phyloP scores from a whole-genome alignment of 305 asterid genomes.

The Ajuga reptans region DNA sequence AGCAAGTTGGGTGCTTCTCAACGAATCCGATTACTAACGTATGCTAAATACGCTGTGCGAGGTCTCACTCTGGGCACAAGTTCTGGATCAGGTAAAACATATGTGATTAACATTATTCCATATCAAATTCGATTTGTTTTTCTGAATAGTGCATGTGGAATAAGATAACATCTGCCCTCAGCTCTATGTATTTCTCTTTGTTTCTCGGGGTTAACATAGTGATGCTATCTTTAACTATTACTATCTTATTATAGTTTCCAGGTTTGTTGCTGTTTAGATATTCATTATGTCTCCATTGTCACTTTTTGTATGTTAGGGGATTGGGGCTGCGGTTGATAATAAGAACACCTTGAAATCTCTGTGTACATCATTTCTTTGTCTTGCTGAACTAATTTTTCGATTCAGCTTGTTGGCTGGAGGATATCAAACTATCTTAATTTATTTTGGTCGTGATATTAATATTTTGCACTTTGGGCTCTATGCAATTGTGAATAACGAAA shows the following conservation, averaged over 20 bases:
- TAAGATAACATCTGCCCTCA: neutral
- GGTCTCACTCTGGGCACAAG: slow-evolving; percentile 42
- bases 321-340: neutral
- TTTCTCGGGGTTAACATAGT: neutral
- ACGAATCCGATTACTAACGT: slow-evolving; percentile 52
- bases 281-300: neutral
- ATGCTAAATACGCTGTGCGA: slow-evolving; percentile 65
- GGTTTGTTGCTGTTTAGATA: neutral
- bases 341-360: neutral
- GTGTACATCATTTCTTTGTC: neutral
- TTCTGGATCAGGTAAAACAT: slow-evolving; percentile 45
- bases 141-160: slow-evolving; percentile 4
- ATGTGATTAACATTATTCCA: neutral
- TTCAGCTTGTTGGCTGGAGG: neutral
- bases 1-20: slow-evolving; percentile 84
- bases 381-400: neutral
- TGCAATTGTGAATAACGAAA: no score
- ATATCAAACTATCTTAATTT: neutral
- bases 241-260: neutral
- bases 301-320: neutral
- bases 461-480: no score
- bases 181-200: no score
- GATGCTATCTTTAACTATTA: neutral
- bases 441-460: no score
- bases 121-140: neutral